Conservation (phyloP, 1,139 yeast species). For the Blastobotrys buckinghamii region DNA sequence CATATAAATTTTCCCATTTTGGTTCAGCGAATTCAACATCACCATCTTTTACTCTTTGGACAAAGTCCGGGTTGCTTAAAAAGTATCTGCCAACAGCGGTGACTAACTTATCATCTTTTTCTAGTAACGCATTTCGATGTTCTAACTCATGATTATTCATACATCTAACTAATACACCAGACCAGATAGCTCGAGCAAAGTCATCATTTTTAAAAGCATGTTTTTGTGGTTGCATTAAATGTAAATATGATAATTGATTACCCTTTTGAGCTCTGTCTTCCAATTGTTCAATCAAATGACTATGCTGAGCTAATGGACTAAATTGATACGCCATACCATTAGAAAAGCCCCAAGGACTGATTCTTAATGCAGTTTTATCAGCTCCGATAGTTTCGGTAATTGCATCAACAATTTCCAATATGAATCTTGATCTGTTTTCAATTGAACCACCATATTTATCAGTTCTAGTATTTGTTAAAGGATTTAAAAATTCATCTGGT, state of each 20-base stretch:
- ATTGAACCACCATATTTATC: slow-evolving; percentile 65
- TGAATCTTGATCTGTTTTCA: slow-evolving; percentile 57
- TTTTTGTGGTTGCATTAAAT: slow-evolving; percentile 45
- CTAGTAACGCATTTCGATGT: neutral
- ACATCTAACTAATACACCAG: slow-evolving; percentile 40
- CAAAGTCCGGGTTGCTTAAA: slow-evolving; percentile 46
- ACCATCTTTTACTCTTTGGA: slow-evolving; percentile 30
- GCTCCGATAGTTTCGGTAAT: slow-evolving; percentile 43
- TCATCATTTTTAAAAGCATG: neutral
- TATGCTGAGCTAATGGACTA: slow-evolving; percentile 27
- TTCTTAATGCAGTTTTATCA: slow-evolving; percentile 47
- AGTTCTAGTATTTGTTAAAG: slow-evolving; percentile 45
- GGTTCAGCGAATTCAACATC: neutral
- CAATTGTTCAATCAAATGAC: slow-evolving; percentile 24
- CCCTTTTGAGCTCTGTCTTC: slow-evolving; percentile 31
- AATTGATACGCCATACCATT: slow-evolving; percentile 35
- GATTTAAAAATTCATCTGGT: neutral
- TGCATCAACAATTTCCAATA: slow-evolving; percentile 52
- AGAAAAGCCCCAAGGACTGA: slow-evolving; percentile 53
- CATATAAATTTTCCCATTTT: neutral
- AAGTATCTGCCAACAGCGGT: slow-evolving; percentile 44
- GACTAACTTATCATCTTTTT: slow-evolving; percentile 35
- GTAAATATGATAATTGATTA: slow-evolving; percentile 45
- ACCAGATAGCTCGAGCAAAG: slow-evolving; percentile 32
- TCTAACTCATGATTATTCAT: slow-evolving; percentile 27